These are phyloP conservation scores for Spiraea crenata DNA, from an alignment of 331 rosid genomes.

Conservation along the genomic window DNA sequence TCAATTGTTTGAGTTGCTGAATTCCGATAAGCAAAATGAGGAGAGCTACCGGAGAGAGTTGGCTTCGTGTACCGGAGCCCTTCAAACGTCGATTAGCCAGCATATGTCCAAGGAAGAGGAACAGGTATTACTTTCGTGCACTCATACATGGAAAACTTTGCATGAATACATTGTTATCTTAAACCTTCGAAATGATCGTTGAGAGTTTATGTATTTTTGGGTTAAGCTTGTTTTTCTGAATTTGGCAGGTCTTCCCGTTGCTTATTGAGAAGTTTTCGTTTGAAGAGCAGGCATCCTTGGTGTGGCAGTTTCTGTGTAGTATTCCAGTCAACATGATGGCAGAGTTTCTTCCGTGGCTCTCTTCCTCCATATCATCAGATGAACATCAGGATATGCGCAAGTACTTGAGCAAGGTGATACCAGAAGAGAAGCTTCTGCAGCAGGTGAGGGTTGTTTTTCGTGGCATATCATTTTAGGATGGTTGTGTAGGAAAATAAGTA, in stretches of 20 bases:
- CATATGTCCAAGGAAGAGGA: slow-evolving; percentile 98
- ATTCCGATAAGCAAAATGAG: slow-evolving; percentile 27
- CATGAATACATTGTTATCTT: not conserved
- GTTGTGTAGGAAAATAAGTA: not conserved
- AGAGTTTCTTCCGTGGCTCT: slow-evolving; percentile 94
- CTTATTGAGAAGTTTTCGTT: slow-evolving; percentile 85
- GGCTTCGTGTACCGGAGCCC: slow-evolving; percentile 86
- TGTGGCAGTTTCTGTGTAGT: slow-evolving; percentile 97
- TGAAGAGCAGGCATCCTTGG: slow-evolving; percentile 85
- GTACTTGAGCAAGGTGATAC: slow-evolving; percentile 67
- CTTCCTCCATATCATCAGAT: slow-evolving; percentile 72
- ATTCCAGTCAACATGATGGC: slow-evolving; percentile 97
- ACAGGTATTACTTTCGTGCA: slow-evolving; percentile 69
- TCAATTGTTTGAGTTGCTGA: slow-evolving; percentile 23
- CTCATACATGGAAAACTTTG: no score
- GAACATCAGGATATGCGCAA: slow-evolving; percentile 72
- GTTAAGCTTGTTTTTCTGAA: slow-evolving; percentile 28
- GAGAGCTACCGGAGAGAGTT: slow-evolving; percentile 81
- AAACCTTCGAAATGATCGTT: no score
- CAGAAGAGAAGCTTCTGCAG: slow-evolving; percentile 90
- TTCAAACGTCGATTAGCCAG: slow-evolving; percentile 82
- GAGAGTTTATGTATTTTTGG: not conserved
- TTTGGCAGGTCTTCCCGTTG: slow-evolving; percentile 82
- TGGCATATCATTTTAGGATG: slow-evolving; percentile 6
- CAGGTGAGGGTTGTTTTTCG: slow-evolving; percentile 50